phyloP scores from a whole-genome alignment of 495 filamentous ascomycete species.

The Aspergillus panamensis region DNA sequence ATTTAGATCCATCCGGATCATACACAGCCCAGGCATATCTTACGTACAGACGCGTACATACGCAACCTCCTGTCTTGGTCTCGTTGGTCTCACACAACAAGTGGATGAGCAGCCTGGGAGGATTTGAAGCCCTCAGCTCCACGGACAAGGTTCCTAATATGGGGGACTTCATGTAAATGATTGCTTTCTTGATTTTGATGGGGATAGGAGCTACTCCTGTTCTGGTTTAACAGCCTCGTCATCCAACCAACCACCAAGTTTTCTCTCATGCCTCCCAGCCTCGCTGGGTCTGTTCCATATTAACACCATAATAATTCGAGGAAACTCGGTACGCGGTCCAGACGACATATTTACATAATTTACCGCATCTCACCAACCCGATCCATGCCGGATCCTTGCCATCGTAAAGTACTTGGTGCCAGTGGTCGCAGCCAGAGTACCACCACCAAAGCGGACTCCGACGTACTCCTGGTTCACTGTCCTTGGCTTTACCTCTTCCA shows the following conservation, averaged over 20 bases:
- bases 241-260: slow-evolving; percentile 19
- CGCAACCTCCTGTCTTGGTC: slow-evolving; percentile 14
- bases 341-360: not conserved
- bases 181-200: no score
- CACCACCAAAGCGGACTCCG: not conserved
- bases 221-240: slow-evolving; percentile 6
- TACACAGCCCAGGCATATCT: slow-evolving; percentile 8
- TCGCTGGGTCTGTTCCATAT: slow-evolving; percentile 18
- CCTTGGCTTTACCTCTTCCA: not conserved
- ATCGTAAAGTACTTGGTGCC: slow-evolving; percentile 7
- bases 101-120: slow-evolving; percentile 8
- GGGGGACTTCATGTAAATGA: no score
- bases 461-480: not conserved
- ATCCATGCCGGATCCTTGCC: slow-evolving; percentile 13
- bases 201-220: slow-evolving; percentile 5
- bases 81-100: slow-evolving; percentile 11
- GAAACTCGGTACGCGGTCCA: not conserved
- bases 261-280: slow-evolving; percentile 14
- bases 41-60: slow-evolving; percentile 8
- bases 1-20: slow-evolving; percentile 3
- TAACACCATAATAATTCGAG: not conserved
- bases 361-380: slow-evolving; percentile 4
- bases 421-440: no score
- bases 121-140: slow-evolving; percentile 5
- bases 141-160: slow-evolving; percentile 4